Conservation (phyloP, 139 green algal species). For the Deuterostichococcus epilithicus region DNA sequence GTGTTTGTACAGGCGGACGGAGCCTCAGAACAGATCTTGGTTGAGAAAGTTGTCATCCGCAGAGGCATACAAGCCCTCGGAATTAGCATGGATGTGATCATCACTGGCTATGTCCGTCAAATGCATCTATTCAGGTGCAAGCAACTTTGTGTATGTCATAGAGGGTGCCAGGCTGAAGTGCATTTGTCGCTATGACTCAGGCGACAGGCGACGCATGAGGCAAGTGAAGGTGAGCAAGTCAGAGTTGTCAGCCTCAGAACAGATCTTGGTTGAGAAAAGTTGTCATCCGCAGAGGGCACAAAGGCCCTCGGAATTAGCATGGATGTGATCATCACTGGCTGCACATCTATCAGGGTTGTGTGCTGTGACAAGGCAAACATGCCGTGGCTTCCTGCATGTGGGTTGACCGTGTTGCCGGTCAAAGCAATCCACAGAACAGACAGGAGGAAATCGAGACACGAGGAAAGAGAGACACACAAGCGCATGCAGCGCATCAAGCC, state of each 20-base stretch:
- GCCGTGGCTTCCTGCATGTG: no score
- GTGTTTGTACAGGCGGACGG: no score
- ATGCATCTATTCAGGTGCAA: no score
- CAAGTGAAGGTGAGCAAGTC: not conserved
- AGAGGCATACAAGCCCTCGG: slow-evolving; percentile 19
- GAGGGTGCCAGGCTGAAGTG: no score
- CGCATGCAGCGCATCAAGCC: slow-evolving; percentile 2
- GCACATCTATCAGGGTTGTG: no score
- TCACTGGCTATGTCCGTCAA: no score
- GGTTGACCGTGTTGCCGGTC: no score
- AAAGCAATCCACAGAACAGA: not conserved
- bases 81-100: slow-evolving; percentile 52
- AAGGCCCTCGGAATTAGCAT: slow-evolving; percentile 49
- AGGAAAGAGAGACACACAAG: not conserved
- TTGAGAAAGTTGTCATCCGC: slow-evolving; percentile 37
- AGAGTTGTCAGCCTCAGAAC: slow-evolving; percentile 33
- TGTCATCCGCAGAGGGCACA: slow-evolving; percentile 25
- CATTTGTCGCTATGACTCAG: no score
- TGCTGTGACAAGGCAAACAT: no score
- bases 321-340: slow-evolving; percentile 35
- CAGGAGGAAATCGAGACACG: not conserved
- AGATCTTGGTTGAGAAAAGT: slow-evolving; percentile 52
- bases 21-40: slow-evolving; percentile 56
- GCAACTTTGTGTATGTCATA: no score
- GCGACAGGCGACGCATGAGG: not conserved